Percentiles rank a stretch among this genome's conserved stretches.
These are phyloP conservation scores for Aurantiochytrium sp. DNA, from an alignment of 108 stramenopile genomes.

Conservation along the genomic window DNA sequence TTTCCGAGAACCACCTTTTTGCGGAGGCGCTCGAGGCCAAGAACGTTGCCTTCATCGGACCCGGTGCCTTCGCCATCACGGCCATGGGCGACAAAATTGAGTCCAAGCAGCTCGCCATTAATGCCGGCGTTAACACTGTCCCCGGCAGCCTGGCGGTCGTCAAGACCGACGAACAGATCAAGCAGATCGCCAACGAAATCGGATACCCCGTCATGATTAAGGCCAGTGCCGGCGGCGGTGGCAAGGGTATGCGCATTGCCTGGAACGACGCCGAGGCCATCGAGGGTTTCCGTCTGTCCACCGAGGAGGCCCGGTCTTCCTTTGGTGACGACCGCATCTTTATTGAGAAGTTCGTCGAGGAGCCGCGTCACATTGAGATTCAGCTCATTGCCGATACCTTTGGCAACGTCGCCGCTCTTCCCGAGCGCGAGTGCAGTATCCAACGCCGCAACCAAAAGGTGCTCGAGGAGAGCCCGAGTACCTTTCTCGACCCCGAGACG, in stretches of 20 bases:
- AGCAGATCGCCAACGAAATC: constrained; percentile 66
- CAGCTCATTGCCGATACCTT: constrained; percentile 78
- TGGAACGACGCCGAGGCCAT: constrained; percentile 64
- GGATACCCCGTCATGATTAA: constrained; percentile 99
- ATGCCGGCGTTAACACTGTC: constrained; percentile 76
- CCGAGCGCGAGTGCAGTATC: constrained; percentile 88
- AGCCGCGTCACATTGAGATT: constrained; percentile 95
- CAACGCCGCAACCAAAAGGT: constrained; percentile 98
- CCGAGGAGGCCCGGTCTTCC: constrained; percentile 68
- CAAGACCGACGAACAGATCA: background rate
- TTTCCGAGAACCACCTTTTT: constrained; percentile 63
- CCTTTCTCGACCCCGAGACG: constrained; percentile 53
- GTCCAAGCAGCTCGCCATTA: constrained; percentile 77
- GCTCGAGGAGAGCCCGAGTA: constrained; percentile 79
- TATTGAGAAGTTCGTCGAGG: constrained; percentile 88
- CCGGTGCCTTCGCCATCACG: constrained; percentile 39
- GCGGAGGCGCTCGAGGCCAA: constrained; percentile 45
- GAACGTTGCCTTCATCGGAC: constrained; percentile 50
- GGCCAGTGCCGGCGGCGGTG: constrained; percentile 90
- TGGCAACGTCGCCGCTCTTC: constrained; percentile 69
- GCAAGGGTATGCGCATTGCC: constrained; percentile 97
- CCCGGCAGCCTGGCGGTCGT: constrained; percentile 77
- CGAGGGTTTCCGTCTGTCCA: constrained; percentile 65
- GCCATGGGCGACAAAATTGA: constrained; percentile 85
- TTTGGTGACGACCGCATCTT: constrained; percentile 90